Base-by-base conservation (phyloP, 2,329 filamentous ascomycete genomes). In the Fusarium foetens region DNA sequence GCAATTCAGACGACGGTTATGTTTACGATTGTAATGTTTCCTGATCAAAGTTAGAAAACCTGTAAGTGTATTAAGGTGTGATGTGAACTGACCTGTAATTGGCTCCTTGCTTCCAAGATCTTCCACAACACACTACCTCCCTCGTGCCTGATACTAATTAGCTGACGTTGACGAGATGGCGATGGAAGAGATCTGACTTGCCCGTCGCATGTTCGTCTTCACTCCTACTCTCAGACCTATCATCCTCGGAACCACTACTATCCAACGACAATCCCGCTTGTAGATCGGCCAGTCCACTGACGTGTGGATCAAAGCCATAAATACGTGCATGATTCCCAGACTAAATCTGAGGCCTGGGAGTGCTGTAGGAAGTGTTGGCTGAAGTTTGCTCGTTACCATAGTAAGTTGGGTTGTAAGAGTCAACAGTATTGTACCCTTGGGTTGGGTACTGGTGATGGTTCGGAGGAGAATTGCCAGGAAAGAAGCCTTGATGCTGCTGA, bases 271-370 rank as follows among this genome's bases (percentile, higher is more conserved):
- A 46, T 62, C 59, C 71, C 73, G 68, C 65, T 61, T 64, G 65
- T 66, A 68, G 48, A 43, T 36, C 51, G 58, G 35, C 63, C 63
- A 45, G 48, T 38, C 58, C 60, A 72, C 48, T 42, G 52, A 12
- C 5, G n/a, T 60, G 58, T 23, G 46, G 21, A 42, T 68, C 19
- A 43, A 52, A 41, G 48, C 60, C 66, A 33, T 46, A 49, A 53
- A 46, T 73, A 70, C 62, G 39, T 45, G 65, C 62, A 53, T 63
- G 58, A 51, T 61, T 42, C 60, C 51, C 61, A 45, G 25, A 57
- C 73, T 75, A 75, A 19, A 39, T 43, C 43, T 36, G 54, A 25
- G 51, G 41, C 54, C 65, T 74, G 71, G 73, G 62, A 72, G 63
- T 25, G 53, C 29, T 54, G 13, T 29, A 5, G 21, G 39, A 54